Evolutionary conservation across 1,139 yeast species (phyloP), one percentile per base, ranked within the genome.

Genomic region (Entelexis sorbosivorans): DNA sequence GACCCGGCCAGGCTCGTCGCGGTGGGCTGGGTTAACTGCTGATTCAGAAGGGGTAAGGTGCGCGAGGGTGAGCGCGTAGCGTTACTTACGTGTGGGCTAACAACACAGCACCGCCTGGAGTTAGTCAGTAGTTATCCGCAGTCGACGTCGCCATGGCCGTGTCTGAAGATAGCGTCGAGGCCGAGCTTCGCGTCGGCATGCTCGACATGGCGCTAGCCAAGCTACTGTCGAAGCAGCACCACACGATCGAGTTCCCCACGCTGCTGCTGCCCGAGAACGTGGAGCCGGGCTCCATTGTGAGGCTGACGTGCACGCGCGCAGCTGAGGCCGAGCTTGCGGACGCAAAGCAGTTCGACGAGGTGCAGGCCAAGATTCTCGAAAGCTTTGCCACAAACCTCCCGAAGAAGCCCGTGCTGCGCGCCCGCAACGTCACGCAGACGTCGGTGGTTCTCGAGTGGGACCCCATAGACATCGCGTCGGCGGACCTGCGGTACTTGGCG

Each of bases 361-460:
- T 86, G 47, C 98, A 91, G 66, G 79, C 81, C 39, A 82, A 81
- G 58, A 87, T 91, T 51, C 72, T 82, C 56, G 70, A 73, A 39
- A 72, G 81, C 3, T 91, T 83, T 65, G 96, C 96, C 34, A 74
- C 76, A 29, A 72, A 78, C 54, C 76, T 78, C 58, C 98, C 99
- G 16, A 65, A 75, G 55, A 63, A 75, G 1, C 99, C 98, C 0
- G 72, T 71, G n/a, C 73, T 91, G 58, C 75, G 76, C 52, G 73
- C 82, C 38, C 76, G 79, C 53, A 91, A 91, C 64, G 80, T 83
- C 44, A 91, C 98, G 2, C 98, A 93, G 66, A 91, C 99, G 0
- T 81, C 93, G 52, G 87, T 95, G 65, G 96, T 89, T 34, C 74
- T 91, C 57, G 95, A 87, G 65, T 91, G 98, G 98, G 96, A 88